phyloP scores from a whole-genome alignment of 1,139 yeast genomes.

The Lodderomyces oxycetoniae region DNA sequence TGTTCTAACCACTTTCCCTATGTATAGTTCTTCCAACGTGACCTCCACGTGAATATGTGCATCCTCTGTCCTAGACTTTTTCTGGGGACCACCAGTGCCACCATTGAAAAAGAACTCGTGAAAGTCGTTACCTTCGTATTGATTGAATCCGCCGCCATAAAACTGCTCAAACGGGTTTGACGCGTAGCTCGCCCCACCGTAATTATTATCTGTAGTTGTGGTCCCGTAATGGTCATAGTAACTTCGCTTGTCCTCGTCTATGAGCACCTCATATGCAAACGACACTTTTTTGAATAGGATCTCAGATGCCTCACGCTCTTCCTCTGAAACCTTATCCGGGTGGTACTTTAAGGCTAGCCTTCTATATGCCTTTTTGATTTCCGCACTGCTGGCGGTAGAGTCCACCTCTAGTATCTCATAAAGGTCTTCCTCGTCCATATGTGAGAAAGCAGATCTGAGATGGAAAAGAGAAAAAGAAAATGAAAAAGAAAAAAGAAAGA shows the following conservation, averaged over 20 bases:
- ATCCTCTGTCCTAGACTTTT: conserved; percentile 48
- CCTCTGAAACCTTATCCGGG: conserved; percentile 76
- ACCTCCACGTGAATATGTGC: conserved; percentile 62
- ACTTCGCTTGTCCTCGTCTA: conserved; percentile 55
- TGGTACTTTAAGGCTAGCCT: conserved; percentile 69
- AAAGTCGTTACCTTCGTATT: conserved; percentile 62
- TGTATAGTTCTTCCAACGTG: conserved; percentile 69
- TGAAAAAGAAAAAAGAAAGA: background rate
- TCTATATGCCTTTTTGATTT: conserved; percentile 74
- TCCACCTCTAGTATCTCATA: conserved; percentile 70
- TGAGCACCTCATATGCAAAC: conserved; percentile 71
- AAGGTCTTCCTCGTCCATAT: conserved; percentile 25
- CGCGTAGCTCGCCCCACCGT: conserved; percentile 15
- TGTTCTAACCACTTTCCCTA: conserved; percentile 76
- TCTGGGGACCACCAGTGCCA: conserved; percentile 31
- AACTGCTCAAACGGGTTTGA: conserved; percentile 43
- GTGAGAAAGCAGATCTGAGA: background rate
- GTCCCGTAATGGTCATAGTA: conserved; percentile 58
- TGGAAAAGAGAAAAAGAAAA: background rate
- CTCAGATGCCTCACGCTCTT: conserved; percentile 63
- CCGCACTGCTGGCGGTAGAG: conserved; percentile 55
- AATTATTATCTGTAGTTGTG: conserved; percentile 16
- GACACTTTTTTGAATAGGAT: conserved; percentile 68
- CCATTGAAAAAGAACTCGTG: conserved; percentile 54
- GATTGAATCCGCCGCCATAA: conserved; percentile 30